Percentiles rank a stretch among this genome's conserved stretches.
phyloP scores from a whole-genome alignment of 305 asterid species.

The Fraxinus sp. region DNA sequence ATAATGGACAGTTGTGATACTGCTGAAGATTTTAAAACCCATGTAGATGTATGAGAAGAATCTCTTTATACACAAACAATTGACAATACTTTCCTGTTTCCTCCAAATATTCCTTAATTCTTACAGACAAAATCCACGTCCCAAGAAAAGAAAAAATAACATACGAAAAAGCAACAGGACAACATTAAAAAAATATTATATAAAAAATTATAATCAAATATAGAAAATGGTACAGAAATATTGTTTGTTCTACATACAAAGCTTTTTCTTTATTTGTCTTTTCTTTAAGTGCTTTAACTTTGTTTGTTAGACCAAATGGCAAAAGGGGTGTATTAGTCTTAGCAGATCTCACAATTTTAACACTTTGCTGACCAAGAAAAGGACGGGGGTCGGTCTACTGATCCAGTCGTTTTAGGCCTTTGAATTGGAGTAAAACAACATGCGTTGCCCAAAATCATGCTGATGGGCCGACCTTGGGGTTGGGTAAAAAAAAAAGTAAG shows the following conservation, averaged over 20 bases:
- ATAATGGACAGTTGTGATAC: not conserved
- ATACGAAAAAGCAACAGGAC: conserved; percentile 34
- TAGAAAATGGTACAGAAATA: conserved; percentile 6
- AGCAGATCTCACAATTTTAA: conserved; percentile 36
- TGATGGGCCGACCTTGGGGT: conserved; percentile 46
- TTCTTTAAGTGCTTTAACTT: conserved; percentile 56
- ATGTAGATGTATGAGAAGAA: conserved; percentile 13
- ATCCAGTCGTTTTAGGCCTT: conserved; percentile 44
- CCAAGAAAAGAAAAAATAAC: conserved; percentile 41
- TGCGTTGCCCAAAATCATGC: conserved; percentile 36
- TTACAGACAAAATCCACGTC: conserved; percentile 37
- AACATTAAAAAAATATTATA: conserved; percentile 25
- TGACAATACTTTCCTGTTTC: conserved; percentile 30
- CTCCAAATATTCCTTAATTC: conserved; percentile 34
- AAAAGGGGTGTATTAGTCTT: conserved; percentile 40
- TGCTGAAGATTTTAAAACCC: conserved; percentile 20
- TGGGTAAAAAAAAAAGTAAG: conserved; percentile 25
- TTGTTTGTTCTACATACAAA: conserved; percentile 40
- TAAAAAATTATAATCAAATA: conserved; percentile 18
- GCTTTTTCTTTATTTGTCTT: conserved; percentile 54
- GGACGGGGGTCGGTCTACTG: conserved; percentile 40
- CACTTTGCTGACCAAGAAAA: conserved; percentile 58
- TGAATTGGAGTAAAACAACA: conserved; percentile 40
- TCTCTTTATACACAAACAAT: conserved; percentile 35
- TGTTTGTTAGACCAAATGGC: conserved; percentile 54